These are phyloP conservation scores for Apiospora aurea DNA, from an alignment of 2,329 filamentous ascomycete genomes.

Conservation along the genomic window DNA sequence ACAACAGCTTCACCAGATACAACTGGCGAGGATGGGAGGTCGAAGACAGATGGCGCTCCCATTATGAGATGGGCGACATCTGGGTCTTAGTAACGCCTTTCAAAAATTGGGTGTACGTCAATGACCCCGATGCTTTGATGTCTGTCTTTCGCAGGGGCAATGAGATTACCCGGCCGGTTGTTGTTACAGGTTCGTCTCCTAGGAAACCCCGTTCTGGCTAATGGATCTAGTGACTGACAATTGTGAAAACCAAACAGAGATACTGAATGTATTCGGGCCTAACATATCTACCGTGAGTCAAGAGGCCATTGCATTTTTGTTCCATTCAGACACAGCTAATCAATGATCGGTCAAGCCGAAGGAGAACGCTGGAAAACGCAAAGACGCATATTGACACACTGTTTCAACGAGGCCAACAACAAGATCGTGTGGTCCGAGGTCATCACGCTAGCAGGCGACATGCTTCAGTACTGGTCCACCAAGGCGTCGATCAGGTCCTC, in stretches of 20 bases:
- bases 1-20: conserved; percentile 42
- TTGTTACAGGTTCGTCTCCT: background rate
- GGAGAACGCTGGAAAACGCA: conserved; percentile 30
- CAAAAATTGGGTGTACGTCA: conserved; percentile 31
- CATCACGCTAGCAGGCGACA: conserved; percentile 21
- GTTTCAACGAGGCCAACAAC: conserved; percentile 30
- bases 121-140: conserved; percentile 28
- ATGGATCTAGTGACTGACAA: background rate
- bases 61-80: conserved; percentile 38
- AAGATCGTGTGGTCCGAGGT: conserved; percentile 30
- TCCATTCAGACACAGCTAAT: background rate
- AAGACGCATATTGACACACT: conserved; percentile 23
- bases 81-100: conserved; percentile 32
- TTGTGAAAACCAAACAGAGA: background rate
- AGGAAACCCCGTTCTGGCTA: too few relatives aligned
- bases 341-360: background rate
- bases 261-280: background rate
- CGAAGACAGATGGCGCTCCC: conserved; percentile 34
- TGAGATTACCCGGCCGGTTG: background rate
- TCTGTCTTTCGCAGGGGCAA: conserved; percentile 24
- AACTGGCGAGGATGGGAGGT: conserved; percentile 42
- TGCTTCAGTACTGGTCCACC: conserved; percentile 29
- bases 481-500: conserved; percentile 14
- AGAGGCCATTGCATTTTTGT: background rate
- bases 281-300: background rate